Evolutionary conservation across 2,329 filamentous ascomycete species (phyloP).

Genomic region (Penicillium psychrosexuale): DNA sequence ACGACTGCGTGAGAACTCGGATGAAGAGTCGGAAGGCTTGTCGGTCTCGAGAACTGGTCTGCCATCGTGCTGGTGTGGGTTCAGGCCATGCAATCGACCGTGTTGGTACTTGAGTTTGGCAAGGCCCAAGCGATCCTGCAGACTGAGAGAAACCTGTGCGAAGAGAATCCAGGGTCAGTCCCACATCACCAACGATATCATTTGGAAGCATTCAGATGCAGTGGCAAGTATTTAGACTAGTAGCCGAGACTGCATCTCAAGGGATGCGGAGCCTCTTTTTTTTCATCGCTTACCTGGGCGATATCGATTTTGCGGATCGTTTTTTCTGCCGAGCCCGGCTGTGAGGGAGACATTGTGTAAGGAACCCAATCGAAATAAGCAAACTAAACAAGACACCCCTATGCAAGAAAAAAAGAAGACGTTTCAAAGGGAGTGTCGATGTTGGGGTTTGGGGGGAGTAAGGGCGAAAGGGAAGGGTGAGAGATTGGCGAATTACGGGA

Average conservation of each 20-base stretch:
- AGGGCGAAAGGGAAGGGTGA: slow-evolving; percentile 16
- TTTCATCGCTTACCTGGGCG: slow-evolving; percentile 34
- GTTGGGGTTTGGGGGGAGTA: slow-evolving; percentile 15
- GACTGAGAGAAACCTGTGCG: slow-evolving; percentile 77
- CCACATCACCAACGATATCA: neutral
- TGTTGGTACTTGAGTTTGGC: slow-evolving; percentile 97
- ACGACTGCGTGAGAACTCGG: slow-evolving; percentile 67
- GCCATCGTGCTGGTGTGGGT: slow-evolving; percentile 74
- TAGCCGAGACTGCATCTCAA: neutral
- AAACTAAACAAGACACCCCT: slow-evolving; percentile 5
- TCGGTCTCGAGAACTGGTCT: slow-evolving; percentile 66
- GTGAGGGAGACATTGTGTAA: slow-evolving; percentile 32
- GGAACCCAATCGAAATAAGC: neutral
- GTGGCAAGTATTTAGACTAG: neutral
- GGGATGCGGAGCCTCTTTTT: neutral
- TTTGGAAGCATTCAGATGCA: neutral
- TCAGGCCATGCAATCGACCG: slow-evolving; percentile 78
- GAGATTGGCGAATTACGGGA: slow-evolving; percentile 12
- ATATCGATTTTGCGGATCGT: slow-evolving; percentile 43
- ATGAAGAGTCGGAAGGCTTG: slow-evolving; percentile 81
- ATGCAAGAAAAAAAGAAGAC: neutral
- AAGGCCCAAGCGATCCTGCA: slow-evolving; percentile 90
- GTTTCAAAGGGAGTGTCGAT: neutral
- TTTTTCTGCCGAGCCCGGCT: slow-evolving; percentile 36
- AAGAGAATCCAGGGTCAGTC: slow-evolving; percentile 1